phyloP scores from a whole-genome alignment of 2,329 filamentous ascomycete species.

The Fusarium vanettenii region DNA sequence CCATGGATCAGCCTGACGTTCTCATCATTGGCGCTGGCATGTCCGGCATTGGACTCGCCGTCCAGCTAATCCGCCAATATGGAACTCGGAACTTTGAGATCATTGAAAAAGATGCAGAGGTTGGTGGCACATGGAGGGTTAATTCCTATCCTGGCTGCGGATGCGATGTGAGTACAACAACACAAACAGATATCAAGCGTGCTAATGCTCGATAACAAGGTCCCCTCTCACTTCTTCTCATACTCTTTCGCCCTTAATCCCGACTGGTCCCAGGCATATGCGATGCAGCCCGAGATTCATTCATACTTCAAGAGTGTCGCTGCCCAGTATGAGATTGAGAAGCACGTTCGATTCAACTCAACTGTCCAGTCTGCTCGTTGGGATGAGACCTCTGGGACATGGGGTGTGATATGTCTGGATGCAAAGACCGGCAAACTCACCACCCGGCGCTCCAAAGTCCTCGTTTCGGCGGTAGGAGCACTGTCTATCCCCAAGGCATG shows the following conservation, averaged over 20 bases:
- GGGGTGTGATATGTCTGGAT: slow-evolving; percentile 34
- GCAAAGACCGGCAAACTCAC: neutral
- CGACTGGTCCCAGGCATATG: slow-evolving; percentile 41
- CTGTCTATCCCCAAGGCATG: slow-evolving; percentile 38
- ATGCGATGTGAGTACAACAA: slow-evolving; percentile 32
- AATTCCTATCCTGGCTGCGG: slow-evolving; percentile 45
- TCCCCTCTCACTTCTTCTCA: slow-evolving; percentile 43
- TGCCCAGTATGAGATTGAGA: slow-evolving; percentile 29
- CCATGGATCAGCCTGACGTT: slow-evolving; percentile 27
- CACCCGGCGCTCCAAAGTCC: slow-evolving; percentile 19
- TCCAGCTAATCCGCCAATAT: slow-evolving; percentile 36
- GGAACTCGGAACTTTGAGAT: slow-evolving; percentile 38
- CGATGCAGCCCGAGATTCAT: slow-evolving; percentile 43
- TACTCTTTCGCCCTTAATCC: slow-evolving; percentile 45
- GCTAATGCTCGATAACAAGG: slow-evolving; percentile 16
- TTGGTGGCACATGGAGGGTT: slow-evolving; percentile 43
- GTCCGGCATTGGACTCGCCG: slow-evolving; percentile 41
- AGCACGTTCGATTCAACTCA: slow-evolving; percentile 31
- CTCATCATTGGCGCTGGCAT: slow-evolving; percentile 46
- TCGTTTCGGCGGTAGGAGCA: slow-evolving; percentile 43
- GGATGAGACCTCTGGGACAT: slow-evolving; percentile 32
- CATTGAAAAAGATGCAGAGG: slow-evolving; percentile 34
- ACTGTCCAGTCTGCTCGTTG: slow-evolving; percentile 38
- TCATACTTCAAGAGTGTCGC: slow-evolving; percentile 38
- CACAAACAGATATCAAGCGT: fast-evolving